Conservation (phyloP, 2,329 filamentous ascomycete genomes). For the Chaetomium olivaceum region DNA sequence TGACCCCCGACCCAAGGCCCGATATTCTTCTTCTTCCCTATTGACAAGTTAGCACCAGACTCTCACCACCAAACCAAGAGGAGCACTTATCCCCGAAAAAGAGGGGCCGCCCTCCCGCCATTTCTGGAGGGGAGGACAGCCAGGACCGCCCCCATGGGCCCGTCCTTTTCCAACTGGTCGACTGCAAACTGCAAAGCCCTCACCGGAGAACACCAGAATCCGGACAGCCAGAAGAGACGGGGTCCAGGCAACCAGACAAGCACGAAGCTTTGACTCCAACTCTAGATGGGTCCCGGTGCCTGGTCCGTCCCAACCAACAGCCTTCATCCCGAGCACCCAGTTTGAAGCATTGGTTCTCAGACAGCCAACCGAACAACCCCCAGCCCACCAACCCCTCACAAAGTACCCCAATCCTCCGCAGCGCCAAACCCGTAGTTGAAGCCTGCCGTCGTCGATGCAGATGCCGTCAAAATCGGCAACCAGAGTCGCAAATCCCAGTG, state of each 20-base stretch:
- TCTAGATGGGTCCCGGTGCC: slow-evolving; percentile 76
- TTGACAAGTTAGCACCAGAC: slow-evolving; percentile 34
- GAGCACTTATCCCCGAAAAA: slow-evolving; percentile 52
- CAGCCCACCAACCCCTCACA: slow-evolving; percentile 18
- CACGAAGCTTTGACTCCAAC: slow-evolving; percentile 92
- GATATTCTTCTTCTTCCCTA: slow-evolving; percentile 1
- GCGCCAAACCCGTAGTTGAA: slow-evolving; percentile 23
- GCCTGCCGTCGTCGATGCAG: slow-evolving; percentile 32
- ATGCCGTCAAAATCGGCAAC: slow-evolving; percentile 32
- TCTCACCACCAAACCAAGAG: slow-evolving; percentile 9
- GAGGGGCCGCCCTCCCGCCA: slow-evolving; percentile 52
- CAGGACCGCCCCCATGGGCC: slow-evolving; percentile 47
- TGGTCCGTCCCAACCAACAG: slow-evolving; percentile 33
- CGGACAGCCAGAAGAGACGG: slow-evolving; percentile 14
- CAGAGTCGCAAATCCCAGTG: slow-evolving; percentile 24
- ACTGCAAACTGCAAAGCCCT: slow-evolving; percentile 32
- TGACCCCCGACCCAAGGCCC: background rate
- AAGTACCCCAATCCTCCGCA: slow-evolving; percentile 22
- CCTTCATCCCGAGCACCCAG: slow-evolving; percentile 29
- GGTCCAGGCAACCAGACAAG: slow-evolving; percentile 66
- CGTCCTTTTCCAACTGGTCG: slow-evolving; percentile 40
- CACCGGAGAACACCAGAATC: slow-evolving; percentile 23
- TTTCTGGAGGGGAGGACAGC: slow-evolving; percentile 52
- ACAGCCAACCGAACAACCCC: slow-evolving; percentile 19
- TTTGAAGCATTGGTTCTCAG: slow-evolving; percentile 27